Conservation (phyloP, 73 alveolate species). For the Breviolum minutum region DNA sequence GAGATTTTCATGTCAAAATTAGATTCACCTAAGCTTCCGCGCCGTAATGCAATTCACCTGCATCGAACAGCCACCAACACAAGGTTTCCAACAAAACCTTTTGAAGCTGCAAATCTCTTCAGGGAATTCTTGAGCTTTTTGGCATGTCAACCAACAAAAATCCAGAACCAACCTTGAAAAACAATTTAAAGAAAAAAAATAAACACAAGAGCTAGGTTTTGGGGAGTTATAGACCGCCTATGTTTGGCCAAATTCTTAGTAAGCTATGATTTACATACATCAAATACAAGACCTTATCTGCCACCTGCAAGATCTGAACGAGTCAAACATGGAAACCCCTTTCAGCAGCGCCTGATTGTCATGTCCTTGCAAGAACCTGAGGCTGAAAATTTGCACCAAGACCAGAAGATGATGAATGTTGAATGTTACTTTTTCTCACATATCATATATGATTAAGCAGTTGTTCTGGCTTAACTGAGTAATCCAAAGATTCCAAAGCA, state of each 20-base stretch:
- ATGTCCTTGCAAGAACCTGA: constrained; percentile 97
- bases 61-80: too few species aligned
- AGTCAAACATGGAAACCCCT: not conserved
- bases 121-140: not conserved
- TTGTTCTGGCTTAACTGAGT: too few species aligned
- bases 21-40: not conserved
- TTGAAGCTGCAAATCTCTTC: not conserved
- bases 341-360: constrained; percentile 96
- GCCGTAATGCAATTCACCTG: constrained; percentile 81
- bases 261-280: not conserved
- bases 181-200: not conserved
- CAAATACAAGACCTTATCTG: not conserved
- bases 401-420: too few species aligned
- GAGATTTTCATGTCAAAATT: not conserved
- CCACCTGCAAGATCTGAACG: not conserved
- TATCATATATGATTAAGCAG: too few species aligned
- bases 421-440: too few species aligned
- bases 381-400: not conserved
- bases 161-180: not conserved
- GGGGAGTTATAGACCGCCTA: not conserved
- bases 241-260: too few species aligned
- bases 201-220: not conserved
- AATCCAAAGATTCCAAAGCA: too few species aligned
- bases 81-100: not conserved
- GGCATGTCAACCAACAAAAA: not conserved